Percentiles rank a stretch among this genome's conserved stretches.
These are phyloP conservation scores for Ceratocystis diversiconidia DNA, from an alignment of 2,329 filamentous ascomycete species.

Conservation along the genomic window DNA sequence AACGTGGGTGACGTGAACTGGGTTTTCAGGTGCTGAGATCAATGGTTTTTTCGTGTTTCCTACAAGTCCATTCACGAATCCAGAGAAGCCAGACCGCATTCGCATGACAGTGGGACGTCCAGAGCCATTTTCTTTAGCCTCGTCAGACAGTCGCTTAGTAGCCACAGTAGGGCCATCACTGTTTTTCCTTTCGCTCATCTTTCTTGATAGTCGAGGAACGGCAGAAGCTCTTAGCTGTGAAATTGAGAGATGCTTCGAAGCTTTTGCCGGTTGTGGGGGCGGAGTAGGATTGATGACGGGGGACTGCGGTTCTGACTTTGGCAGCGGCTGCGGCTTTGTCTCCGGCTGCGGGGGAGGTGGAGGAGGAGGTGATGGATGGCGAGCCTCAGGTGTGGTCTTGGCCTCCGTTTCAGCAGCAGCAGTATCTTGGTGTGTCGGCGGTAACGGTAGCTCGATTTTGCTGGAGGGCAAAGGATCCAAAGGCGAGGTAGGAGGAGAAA, in stretches of 20 bases:
- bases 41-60: slow-evolving; percentile 78
- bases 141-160: slow-evolving; percentile 67
- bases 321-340: neutral
- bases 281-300: neutral
- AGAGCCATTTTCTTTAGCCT: slow-evolving; percentile 27
- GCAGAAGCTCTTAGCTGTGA: slow-evolving; percentile 13
- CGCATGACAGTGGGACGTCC: slow-evolving; percentile 42
- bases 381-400: neutral
- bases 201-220: slow-evolving; percentile 39
- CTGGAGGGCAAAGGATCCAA: slow-evolving; percentile 3
- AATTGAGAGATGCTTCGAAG: slow-evolving; percentile 22
- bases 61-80: slow-evolving; percentile 70
- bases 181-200: slow-evolving; percentile 30
- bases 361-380: neutral
- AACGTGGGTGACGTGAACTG: slow-evolving; percentile 94
- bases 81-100: slow-evolving; percentile 81
- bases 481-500: slow-evolving; percentile 14
- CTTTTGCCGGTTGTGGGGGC: neutral
- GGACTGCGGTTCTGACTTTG: neutral
- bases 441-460: neutral
- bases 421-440: neutral
- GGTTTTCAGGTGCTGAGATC: slow-evolving; percentile 96
- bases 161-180: slow-evolving; percentile 36
- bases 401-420: neutral
- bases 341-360: neutral